Evolutionary conservation across 1,284 basidiomycete species (phyloP).

Genomic region (Ustilago shanxiensis): DNA sequence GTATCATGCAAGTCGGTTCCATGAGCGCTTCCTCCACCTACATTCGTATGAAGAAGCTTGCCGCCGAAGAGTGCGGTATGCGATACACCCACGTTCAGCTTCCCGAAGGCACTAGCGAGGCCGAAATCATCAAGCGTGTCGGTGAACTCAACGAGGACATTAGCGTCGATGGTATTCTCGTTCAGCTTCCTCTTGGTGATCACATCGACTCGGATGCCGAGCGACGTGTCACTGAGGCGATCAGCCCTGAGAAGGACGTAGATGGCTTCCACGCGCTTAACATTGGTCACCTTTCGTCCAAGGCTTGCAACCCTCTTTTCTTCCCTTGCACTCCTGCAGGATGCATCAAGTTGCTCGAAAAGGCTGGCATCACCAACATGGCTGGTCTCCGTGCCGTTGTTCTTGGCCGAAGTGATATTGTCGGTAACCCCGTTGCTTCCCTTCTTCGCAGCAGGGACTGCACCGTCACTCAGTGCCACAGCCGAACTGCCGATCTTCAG

Average conservation of each 20-base stretch:
- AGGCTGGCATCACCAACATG: conserved; percentile 77
- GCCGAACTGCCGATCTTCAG: conserved; percentile 82
- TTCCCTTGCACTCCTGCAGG: conserved; percentile 96
- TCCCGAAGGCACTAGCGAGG: conserved; percentile 79
- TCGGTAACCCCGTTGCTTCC: conserved; percentile 92
- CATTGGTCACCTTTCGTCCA: conserved; percentile 93
- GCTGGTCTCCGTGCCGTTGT: conserved; percentile 82
- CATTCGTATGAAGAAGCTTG: conserved; percentile 97
- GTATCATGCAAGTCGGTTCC: conserved; percentile 93
- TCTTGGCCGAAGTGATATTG: conserved; percentile 96
- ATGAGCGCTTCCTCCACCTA: conserved; percentile 91
- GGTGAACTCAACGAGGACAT: conserved; percentile 87
- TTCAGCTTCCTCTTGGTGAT: conserved; percentile 94
- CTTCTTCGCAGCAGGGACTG: conserved; percentile 91
- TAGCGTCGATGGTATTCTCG: conserved; percentile 87
- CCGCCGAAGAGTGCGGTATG: conserved; percentile 94
- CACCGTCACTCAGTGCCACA: conserved; percentile 98
- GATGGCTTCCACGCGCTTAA: conserved; percentile 99
- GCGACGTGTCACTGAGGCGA: conserved; percentile 91
- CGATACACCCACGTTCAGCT: conserved; percentile 82
- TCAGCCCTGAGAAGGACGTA: conserved; percentile 94
- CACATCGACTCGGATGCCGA: conserved; percentile 88
- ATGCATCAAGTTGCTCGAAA: conserved; percentile 88
- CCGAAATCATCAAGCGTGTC: conserved; percentile 83
- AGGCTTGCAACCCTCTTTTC: conserved; percentile 90